Conservation (phyloP, 2,329 filamentous ascomycete species). For the Cercospora canescens region DNA sequence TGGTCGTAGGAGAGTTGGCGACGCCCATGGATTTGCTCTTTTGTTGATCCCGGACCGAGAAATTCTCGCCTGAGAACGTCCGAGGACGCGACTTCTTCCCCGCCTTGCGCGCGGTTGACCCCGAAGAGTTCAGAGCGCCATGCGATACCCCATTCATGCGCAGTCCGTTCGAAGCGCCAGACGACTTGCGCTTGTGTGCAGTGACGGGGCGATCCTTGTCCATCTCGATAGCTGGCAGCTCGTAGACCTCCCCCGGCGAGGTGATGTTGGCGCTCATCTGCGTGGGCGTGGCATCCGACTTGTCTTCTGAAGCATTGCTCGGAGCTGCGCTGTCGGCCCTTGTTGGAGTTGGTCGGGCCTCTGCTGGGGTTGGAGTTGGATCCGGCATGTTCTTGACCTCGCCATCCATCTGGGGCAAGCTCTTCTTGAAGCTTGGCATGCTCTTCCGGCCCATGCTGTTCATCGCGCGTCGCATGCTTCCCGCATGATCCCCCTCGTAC, state of each 20-base stretch:
- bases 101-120: slow-evolving; percentile 1
- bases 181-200: slow-evolving; percentile 23
- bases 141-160: slow-evolving; percentile 35
- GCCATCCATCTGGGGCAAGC: slow-evolving; percentile 22
- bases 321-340: slow-evolving; percentile 4
- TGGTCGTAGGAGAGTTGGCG: neutral
- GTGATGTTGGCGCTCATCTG: slow-evolving; percentile 5
- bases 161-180: slow-evolving; percentile 30
- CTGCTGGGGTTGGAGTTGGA: neutral
- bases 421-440: slow-evolving; percentile 29
- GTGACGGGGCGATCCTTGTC: slow-evolving; percentile 28
- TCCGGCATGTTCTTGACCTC: slow-evolving; percentile 17
- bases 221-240: slow-evolving; percentile 25
- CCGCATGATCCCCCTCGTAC: slow-evolving; percentile 42
- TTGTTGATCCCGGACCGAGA: slow-evolving; percentile 14
- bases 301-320: slow-evolving; percentile 1
- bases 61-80: slow-evolving; percentile 26
- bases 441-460: slow-evolving; percentile 30
- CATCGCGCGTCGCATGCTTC: slow-evolving; percentile 44
- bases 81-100: slow-evolving; percentile 27
- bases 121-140: slow-evolving; percentile 3
- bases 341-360: neutral
- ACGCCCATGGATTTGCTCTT: neutral
- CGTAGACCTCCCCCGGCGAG: slow-evolving; percentile 25
- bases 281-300: neutral